A percentile compares a stretch with the other conserved stretches of the same genome.
phyloP scores from a whole-genome alignment of 257 asterid genomes.

The Nicotiana paniculata region DNA sequence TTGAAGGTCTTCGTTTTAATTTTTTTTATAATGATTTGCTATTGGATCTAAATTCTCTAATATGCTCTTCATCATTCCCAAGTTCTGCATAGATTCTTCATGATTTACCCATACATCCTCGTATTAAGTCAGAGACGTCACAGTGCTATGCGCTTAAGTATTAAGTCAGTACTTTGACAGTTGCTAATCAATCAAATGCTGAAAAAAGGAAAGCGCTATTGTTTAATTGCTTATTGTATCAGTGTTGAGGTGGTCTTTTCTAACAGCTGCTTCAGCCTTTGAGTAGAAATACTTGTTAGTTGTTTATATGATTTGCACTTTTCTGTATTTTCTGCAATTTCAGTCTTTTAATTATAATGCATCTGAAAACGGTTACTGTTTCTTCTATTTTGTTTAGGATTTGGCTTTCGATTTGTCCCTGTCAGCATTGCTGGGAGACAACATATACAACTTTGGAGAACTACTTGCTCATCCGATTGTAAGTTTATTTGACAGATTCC shows the following conservation, averaged over 20 bases:
- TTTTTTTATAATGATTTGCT: not conserved
- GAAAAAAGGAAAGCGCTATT: no score
- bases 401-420: slow-evolving; percentile 22
- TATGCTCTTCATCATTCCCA: not conserved
- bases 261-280: not conserved
- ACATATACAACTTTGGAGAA: slow-evolving; percentile 30
- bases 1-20: not conserved
- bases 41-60: not conserved
- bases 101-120: not conserved
- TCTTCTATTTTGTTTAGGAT: slow-evolving; percentile 16
- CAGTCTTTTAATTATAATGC: not conserved
- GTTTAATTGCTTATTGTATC: not conserved
- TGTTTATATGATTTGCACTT: not conserved
- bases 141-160: not conserved
- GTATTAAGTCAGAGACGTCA: not conserved
- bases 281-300: not conserved
- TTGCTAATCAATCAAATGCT: not conserved
- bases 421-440: slow-evolving; percentile 24
- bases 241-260: not conserved
- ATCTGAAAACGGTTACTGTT: not conserved
- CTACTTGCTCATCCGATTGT: slow-evolving; percentile 28
- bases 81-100: not conserved
- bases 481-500: not conserved
- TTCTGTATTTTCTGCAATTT: not conserved
- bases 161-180: not conserved